Conservation (phyloP, 352 stramenopile species). For the Phytophthora foliorum region DNA sequence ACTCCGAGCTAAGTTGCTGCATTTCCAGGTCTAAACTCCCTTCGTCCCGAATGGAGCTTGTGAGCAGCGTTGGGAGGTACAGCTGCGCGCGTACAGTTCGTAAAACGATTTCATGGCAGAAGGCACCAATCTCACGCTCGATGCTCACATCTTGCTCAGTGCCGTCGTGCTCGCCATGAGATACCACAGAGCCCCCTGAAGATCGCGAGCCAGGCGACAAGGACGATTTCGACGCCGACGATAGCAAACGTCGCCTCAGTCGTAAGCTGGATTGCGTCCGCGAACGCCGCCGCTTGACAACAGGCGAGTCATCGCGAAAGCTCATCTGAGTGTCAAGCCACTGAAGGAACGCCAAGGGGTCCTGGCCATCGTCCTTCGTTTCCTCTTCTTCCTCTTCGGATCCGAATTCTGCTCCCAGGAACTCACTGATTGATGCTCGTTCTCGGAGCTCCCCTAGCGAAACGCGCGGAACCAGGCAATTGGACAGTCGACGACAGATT, state of each 20-base stretch:
- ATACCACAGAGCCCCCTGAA: slow-evolving; percentile 23
- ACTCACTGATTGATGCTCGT: slow-evolving; percentile 21
- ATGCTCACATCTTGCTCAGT: slow-evolving; percentile 43
- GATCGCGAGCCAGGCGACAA: slow-evolving; percentile 35
- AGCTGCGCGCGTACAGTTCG: slow-evolving; percentile 51
- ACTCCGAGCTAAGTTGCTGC: slow-evolving; percentile 53
- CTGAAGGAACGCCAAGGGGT: slow-evolving; percentile 51
- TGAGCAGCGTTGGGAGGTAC: slow-evolving; percentile 67
- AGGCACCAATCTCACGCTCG: slow-evolving; percentile 57
- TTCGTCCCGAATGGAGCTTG: slow-evolving; percentile 54
- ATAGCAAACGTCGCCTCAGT: slow-evolving; percentile 41
- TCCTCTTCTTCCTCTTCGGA: slow-evolving; percentile 55
- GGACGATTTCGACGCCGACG: slow-evolving; percentile 43
- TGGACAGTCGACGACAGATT: slow-evolving; percentile 80
- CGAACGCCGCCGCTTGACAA: slow-evolving; percentile 51
- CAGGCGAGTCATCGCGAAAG: slow-evolving; percentile 51
- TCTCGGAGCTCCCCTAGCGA: slow-evolving; percentile 25
- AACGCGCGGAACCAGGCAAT: slow-evolving; percentile 70
- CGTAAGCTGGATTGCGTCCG: slow-evolving; percentile 51
- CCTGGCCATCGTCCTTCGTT: slow-evolving; percentile 45
- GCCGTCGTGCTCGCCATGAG: slow-evolving; percentile 18
- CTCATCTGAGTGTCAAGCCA: slow-evolving; percentile 68
- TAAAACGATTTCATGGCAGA: slow-evolving; percentile 65
- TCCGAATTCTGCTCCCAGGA: slow-evolving; percentile 23
- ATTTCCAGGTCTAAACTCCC: slow-evolving; percentile 59